Conservation (phyloP, 345 rosid genomes). For the Aquilaria malaccensis region DNA sequence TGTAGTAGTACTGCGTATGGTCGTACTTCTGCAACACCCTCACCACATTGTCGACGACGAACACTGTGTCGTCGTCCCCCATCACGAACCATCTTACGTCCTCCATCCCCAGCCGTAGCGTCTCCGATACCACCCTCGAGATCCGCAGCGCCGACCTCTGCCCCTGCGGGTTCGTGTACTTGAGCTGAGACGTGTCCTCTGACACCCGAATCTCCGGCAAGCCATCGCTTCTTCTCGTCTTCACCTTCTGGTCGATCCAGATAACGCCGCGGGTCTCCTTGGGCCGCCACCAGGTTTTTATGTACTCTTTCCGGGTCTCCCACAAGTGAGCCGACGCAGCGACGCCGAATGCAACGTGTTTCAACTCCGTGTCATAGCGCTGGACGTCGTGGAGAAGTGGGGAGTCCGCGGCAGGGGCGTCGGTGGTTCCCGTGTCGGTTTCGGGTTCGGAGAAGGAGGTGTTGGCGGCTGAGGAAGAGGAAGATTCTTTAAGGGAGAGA, state of each 20-base stretch:
- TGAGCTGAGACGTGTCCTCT: slow-evolving; percentile 49
- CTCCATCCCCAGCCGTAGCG: slow-evolving; percentile 47
- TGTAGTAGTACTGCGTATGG: slow-evolving; percentile 56
- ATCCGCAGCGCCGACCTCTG: slow-evolving; percentile 70
- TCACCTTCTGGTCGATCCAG: slow-evolving; percentile 59
- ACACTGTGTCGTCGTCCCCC: slow-evolving; percentile 84
- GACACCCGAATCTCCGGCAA: slow-evolving; percentile 69
- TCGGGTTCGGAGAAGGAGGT: slow-evolving; percentile 4
- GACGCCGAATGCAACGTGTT: slow-evolving; percentile 70
- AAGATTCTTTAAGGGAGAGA: slow-evolving; percentile 17
- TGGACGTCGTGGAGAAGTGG: slow-evolving; percentile 16
- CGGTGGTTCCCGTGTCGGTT: not conserved
- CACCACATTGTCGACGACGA: slow-evolving; percentile 58
- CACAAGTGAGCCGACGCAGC: slow-evolving; percentile 62
- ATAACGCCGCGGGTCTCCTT: slow-evolving; percentile 59
- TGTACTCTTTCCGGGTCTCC: slow-evolving; percentile 73
- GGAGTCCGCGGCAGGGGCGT: slow-evolving; percentile 1
- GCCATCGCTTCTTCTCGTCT: slow-evolving; percentile 26
- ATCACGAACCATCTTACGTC: slow-evolving; percentile 80
- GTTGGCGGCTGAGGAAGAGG: slow-evolving; percentile 10
- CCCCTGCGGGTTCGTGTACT: slow-evolving; percentile 61
- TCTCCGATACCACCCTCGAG: slow-evolving; percentile 71
- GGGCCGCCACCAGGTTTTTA: slow-evolving; percentile 79
- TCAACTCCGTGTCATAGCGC: slow-evolving; percentile 36
- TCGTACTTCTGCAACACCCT: slow-evolving; percentile 55